Evolutionary conservation across 139 green algal species (phyloP), one percentile per base, ranked within the genome.

Genomic region (Limnomonas spitsbergensis): DNA sequence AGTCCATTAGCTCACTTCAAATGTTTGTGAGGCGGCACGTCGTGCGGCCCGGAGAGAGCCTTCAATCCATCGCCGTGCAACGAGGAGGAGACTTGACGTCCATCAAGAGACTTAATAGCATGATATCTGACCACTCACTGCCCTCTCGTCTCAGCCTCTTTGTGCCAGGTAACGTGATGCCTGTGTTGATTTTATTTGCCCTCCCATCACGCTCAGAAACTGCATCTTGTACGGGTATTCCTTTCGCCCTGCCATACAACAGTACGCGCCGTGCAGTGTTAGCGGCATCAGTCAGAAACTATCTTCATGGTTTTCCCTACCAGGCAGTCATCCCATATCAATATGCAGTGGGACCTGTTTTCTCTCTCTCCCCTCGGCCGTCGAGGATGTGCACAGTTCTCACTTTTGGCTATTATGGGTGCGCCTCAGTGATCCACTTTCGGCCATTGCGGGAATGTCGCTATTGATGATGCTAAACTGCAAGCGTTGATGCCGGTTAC

Each of bases 21-120:
- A 35, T 4, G 4, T 70, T 70, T 70, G 56, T 70, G 56, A 24
- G 56, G 14, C 9, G 24, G 29, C 56, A 70, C 29, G 4, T 38
- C 14, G 4, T 70, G 29, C 29, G 7, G 56, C 56, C 56, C 9
- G 56, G 56, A 36, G 56, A 70, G 14, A 70, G 14, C 6, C 4
- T 70, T 7, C 56, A 70, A 32, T 14, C 14, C n/a, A 32, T 70
- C 4, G 56, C 56, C 4, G 56, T 70, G 4, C 9, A 14, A 32
- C 56, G 29, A 14, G 56, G 56, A 24, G 24, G 9, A 32, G 56
- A 70, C 56, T 4, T 70, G n/a, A 24, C 56, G 4, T 34, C 56
- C 56, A 34, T 70, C 56, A 70, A 70, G 56, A 7, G 56, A 24
- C 56, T 70, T 4, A 70, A 70, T 20, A 70, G 24, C 56, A 70